A percentile compares a stretch with the other conserved stretches of the same genome.
These are phyloP conservation scores for Metschnikowia kunwiensis DNA, from an alignment of 805 yeast species.

Conservation along the genomic window DNA sequence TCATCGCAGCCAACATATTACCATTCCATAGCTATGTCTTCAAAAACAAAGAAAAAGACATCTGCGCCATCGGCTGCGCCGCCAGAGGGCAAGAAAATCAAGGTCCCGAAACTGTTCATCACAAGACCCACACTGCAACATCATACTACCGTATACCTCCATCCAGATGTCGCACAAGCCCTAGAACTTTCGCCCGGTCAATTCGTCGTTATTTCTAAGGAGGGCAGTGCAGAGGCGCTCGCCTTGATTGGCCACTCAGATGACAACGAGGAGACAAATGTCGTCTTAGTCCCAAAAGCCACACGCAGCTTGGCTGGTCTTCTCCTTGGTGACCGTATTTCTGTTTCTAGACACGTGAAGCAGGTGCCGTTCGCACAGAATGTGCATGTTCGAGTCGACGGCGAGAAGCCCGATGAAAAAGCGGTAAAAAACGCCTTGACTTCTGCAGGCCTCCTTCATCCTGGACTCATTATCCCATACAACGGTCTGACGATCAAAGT, in stretches of 20 bases:
- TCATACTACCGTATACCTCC: constrained; percentile 36
- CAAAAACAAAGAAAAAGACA: constrained; percentile 25
- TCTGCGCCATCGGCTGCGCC: constrained; percentile 20
- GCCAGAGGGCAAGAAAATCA: constrained; percentile 30
- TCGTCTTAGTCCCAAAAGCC: constrained; percentile 26
- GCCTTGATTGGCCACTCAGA: constrained; percentile 41
- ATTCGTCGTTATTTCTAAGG: constrained; percentile 44
- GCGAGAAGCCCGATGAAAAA: constrained; percentile 20
- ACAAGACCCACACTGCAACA: constrained; percentile 32
- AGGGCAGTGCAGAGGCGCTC: constrained; percentile 40
- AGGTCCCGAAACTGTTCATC: constrained; percentile 40
- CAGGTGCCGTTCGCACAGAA: constrained; percentile 43
- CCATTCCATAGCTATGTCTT: constrained; percentile 13
- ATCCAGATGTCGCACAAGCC: constrained; percentile 45
- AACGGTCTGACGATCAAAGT: constrained; percentile 22
- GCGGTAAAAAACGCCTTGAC: constrained; percentile 41
- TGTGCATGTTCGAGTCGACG: constrained; percentile 10
- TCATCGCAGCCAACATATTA: constrained; percentile 4
- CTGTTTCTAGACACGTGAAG: constrained; percentile 41
- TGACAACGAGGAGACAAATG: constrained; percentile 32
- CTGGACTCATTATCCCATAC: constrained; percentile 44
- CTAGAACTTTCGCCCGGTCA: constrained; percentile 46
- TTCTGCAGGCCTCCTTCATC: constrained; percentile 59
- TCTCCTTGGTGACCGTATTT: constrained; percentile 47
- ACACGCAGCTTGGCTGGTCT: constrained; percentile 36